Evolutionary conservation across 1,139 yeast genomes (phyloP).

Genomic region (Yarrowia galli): DNA sequence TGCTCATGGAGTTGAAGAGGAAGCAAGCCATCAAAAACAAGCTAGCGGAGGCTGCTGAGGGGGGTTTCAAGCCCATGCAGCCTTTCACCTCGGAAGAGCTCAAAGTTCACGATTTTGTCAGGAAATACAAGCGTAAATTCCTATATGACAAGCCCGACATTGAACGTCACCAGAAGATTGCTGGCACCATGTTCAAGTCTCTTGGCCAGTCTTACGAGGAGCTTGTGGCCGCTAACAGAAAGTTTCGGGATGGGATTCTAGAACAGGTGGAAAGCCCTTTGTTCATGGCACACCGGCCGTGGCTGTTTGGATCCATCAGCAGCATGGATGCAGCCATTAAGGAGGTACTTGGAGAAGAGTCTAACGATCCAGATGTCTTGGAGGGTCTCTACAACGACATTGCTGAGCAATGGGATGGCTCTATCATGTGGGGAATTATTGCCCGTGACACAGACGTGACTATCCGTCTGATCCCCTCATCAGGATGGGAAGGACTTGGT

Average conservation of each 20-base stretch:
- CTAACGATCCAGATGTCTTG: constrained; percentile 5
- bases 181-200: too few relatives aligned
- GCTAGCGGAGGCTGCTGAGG: constrained; percentile 4
- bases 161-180: too few relatives aligned
- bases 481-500: background rate
- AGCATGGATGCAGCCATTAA: constrained; percentile 21
- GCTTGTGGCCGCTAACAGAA: background rate
- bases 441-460: constrained; percentile 24
- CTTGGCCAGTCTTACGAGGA: constrained; percentile 8
- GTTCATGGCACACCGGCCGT: constrained; percentile 19
- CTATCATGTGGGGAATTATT: constrained; percentile 13
- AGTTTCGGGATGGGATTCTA: constrained; percentile 5
- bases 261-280: constrained; percentile 21
- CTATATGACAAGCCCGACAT: background rate
- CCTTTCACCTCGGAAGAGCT: background rate
- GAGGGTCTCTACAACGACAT: constrained; percentile 21
- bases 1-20: background rate
- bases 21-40: background rate
- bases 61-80: constrained; percentile 3
- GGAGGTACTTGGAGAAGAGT: constrained; percentile 9
- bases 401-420: constrained; percentile 30
- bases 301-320: constrained; percentile 21
- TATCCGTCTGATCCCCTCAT: constrained; percentile 18
- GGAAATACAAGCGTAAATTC: background rate
- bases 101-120: background rate